Percentiles rank a stretch among this genome's conserved stretches.
Conservation (phyloP, 148 eudicot genomes). For the Fagopyrum tataricum region DNA sequence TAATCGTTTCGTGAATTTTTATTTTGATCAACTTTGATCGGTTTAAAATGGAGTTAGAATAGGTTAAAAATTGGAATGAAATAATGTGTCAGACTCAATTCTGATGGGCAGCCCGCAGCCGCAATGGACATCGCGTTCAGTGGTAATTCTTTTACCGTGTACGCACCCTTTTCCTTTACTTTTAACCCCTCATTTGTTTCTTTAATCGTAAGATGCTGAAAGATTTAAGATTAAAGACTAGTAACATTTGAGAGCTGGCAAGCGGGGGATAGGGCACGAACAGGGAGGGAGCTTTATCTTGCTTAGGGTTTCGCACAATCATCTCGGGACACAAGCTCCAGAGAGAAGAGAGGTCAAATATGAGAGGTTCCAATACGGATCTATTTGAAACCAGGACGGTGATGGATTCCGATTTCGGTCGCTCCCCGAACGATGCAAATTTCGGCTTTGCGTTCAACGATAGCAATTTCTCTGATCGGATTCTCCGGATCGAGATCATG, state of each 20-base stretch:
- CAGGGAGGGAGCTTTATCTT: neutral
- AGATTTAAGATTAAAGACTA: neutral
- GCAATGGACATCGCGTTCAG: too few species aligned
- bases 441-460: constrained; percentile 87
- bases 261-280: neutral
- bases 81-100: too few species aligned
- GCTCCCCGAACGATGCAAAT: constrained; percentile 42
- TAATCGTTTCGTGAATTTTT: too few species aligned
- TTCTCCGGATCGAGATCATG: constrained; percentile 68
- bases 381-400: constrained; percentile 67
- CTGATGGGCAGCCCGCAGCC: too few species aligned
- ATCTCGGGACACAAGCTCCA: neutral
- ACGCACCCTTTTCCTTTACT: too few species aligned
- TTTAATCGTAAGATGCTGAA: too few species aligned
- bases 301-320: neutral
- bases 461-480: constrained; percentile 78
- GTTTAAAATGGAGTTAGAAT: too few species aligned
- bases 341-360: neutral
- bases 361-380: constrained; percentile 24
- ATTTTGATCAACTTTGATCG: too few species aligned
- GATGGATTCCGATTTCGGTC: constrained; percentile 50
- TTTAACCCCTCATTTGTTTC: too few species aligned
- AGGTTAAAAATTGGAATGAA: too few species aligned
- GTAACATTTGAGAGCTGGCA: neutral
- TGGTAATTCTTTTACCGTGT: too few species aligned